Conservation (phyloP, 1,139 yeast genomes). For the Magnusiomyces suaveolens region DNA sequence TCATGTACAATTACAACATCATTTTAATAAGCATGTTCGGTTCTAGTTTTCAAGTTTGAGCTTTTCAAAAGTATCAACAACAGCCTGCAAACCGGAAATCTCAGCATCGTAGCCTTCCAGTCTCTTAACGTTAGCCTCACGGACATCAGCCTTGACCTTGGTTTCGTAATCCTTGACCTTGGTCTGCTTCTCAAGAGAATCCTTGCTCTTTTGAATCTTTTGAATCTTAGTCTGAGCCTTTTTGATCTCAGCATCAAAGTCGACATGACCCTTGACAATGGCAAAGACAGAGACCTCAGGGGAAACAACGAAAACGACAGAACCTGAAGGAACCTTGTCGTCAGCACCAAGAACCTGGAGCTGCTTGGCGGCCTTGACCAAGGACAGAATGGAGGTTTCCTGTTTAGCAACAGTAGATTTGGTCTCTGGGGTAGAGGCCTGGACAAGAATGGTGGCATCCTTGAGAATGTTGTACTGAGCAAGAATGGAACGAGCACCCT, state of each 20-base stretch:
- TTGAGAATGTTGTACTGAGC: constrained; percentile 82
- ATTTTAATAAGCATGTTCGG: no score
- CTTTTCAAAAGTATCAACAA: constrained; percentile 35
- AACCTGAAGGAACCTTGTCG: constrained; percentile 70
- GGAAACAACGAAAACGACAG: constrained; percentile 73
- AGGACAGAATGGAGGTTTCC: constrained; percentile 73
- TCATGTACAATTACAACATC: no score
- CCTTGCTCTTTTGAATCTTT: constrained; percentile 43
- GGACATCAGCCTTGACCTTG: constrained; percentile 76
- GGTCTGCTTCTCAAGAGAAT: constrained; percentile 50
- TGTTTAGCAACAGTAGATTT: constrained; percentile 54
- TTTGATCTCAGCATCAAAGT: constrained; percentile 77
- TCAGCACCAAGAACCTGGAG: constrained; percentile 46
- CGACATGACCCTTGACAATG: constrained; percentile 88
- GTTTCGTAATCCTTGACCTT: constrained; percentile 70
- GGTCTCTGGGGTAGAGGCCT: constrained; percentile 44
- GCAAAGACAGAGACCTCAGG: constrained; percentile 80
- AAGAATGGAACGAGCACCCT: constrained; percentile 84
- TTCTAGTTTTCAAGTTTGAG: constrained; percentile 27
- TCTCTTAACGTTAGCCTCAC: constrained; percentile 62
- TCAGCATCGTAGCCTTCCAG: constrained; percentile 71
- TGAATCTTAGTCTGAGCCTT: constrained; percentile 72
- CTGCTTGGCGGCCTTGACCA: constrained; percentile 81
- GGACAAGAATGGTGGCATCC: constrained; percentile 79
- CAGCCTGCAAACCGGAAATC: constrained; percentile 54